phyloP scores from a whole-genome alignment of 345 rosid genomes.

The Melaleuca alternifolia region DNA sequence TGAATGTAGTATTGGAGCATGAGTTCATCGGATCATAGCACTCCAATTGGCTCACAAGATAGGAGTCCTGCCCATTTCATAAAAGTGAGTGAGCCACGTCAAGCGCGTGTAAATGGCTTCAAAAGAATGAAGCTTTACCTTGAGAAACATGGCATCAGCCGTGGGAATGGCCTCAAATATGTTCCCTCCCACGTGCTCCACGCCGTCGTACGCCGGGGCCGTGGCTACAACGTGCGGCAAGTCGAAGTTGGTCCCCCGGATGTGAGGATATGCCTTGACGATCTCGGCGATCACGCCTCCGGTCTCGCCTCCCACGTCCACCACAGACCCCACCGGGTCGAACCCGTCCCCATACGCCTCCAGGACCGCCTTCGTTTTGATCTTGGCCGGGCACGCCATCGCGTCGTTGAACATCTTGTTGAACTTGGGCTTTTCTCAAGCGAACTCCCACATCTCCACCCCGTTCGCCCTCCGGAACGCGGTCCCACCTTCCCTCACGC shows the following conservation, averaged over 20 bases:
- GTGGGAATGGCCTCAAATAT: conserved; percentile 14
- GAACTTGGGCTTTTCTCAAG: neutral
- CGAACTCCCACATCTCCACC: neutral
- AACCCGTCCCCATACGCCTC: conserved; percentile 1
- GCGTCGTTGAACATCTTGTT: conserved; percentile 4
- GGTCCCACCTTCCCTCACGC: neutral
- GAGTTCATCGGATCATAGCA: rapidly evolving
- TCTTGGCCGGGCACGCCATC: conserved; percentile 6
- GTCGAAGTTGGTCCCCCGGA: conserved; percentile 12
- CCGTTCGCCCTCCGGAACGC: conserved; percentile 11
- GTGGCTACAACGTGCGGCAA: conserved; percentile 9
- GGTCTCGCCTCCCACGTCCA: conserved; percentile 17
- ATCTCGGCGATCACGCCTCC: neutral
- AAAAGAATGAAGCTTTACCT: neutral
- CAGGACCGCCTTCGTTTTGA: neutral
- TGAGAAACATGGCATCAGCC: conserved; percentile 14
- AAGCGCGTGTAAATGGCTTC: rapidly evolving
- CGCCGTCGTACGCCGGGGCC: conserved; percentile 4
- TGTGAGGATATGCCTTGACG: conserved; percentile 1
- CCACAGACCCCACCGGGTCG: neutral
- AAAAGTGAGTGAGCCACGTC: neutral
- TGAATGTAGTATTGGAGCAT: too few relatives aligned
- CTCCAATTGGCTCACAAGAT: too few relatives aligned
- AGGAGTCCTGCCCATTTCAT: too few relatives aligned
- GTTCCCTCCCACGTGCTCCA: conserved; percentile 10